Evolutionary conservation across 768 basidiomycete species (phyloP).

Genomic region (Erythrobasidium yunnanense): DNA sequence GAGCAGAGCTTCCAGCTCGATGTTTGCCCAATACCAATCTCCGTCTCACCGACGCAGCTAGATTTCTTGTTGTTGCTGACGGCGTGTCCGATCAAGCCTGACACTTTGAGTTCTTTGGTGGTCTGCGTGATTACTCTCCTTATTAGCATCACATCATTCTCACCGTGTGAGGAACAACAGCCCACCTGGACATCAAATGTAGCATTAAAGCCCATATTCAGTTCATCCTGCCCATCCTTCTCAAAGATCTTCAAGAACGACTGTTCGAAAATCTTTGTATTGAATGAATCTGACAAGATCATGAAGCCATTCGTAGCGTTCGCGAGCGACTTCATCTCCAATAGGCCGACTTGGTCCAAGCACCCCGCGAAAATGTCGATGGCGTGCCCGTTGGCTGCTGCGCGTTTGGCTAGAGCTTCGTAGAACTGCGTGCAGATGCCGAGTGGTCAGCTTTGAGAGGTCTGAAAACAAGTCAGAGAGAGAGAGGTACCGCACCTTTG

Average conservation of each 20-base stretch:
- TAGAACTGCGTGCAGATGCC: constrained; percentile 58
- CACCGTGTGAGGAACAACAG: background rate
- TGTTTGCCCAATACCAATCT: constrained; percentile 96
- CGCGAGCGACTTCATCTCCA: constrained; percentile 92
- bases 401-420: constrained; percentile 83
- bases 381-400: constrained; percentile 85
- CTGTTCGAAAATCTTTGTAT: constrained; percentile 97
- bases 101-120: constrained; percentile 96
- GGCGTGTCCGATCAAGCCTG: constrained; percentile 91
- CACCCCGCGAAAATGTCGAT: constrained; percentile 94
- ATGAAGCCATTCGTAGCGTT: constrained; percentile 96
- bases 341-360: constrained; percentile 88
- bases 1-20: constrained; percentile 96
- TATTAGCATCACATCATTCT: background rate
- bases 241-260: constrained; percentile 84
- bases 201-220: constrained; percentile 97
- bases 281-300: constrained; percentile 90
- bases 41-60: constrained; percentile 91
- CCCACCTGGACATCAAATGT: constrained; percentile 91
- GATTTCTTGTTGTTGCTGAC: constrained; percentile 97
- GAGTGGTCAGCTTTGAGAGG: background rate
- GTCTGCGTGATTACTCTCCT: constrained; percentile 49
- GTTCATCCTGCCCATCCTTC: constrained; percentile 81
- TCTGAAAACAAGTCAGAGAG: background rate
- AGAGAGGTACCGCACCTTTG: constrained; percentile 55